Conservation (phyloP, 495 filamentous ascomycete genomes). For the Platismatia glauca region DNA sequence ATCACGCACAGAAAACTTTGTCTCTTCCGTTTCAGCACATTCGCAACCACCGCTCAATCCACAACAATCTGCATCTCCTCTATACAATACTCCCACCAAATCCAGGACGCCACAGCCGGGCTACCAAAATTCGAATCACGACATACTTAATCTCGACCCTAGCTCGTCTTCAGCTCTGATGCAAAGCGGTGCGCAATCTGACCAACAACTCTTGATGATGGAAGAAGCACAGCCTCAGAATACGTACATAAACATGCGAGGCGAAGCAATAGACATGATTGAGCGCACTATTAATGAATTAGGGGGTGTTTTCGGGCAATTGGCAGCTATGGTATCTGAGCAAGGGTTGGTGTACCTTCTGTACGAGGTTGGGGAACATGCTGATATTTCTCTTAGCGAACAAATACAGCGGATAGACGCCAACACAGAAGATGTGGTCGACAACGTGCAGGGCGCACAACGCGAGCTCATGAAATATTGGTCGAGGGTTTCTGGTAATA, state of each 20-base stretch:
- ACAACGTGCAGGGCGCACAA: constrained; percentile 94
- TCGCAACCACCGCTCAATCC: constrained; percentile 54
- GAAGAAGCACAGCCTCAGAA: constrained; percentile 83
- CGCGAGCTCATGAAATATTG: constrained; percentile 93
- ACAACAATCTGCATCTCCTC: constrained; percentile 59
- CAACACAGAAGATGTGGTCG: constrained; percentile 92
- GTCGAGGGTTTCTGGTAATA: constrained; percentile 83
- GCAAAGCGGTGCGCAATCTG: constrained; percentile 47
- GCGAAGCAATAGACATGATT: constrained; percentile 93
- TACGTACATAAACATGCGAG: constrained; percentile 83
- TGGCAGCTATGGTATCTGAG: constrained; percentile 96
- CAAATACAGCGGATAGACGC: constrained; percentile 67
- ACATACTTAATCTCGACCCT: constrained; percentile 80
- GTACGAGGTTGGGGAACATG: constrained; percentile 6
- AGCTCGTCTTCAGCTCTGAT: constrained; percentile 46
- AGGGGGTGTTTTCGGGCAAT: constrained; percentile 89
- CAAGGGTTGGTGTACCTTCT: constrained; percentile 84
- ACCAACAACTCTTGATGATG: constrained; percentile 89
- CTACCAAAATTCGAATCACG: constrained; percentile 43
- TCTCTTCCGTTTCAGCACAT: constrained; percentile 77
- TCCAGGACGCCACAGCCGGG: constrained; percentile 52
- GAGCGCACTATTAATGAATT: constrained; percentile 91
- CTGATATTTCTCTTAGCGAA: constrained; percentile 17
- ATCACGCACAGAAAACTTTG: constrained; percentile 89
- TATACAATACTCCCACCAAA: constrained; percentile 75